phyloP scores from a whole-genome alignment of 108 stramenopile species.

The Thalassiosira profunda region DNA sequence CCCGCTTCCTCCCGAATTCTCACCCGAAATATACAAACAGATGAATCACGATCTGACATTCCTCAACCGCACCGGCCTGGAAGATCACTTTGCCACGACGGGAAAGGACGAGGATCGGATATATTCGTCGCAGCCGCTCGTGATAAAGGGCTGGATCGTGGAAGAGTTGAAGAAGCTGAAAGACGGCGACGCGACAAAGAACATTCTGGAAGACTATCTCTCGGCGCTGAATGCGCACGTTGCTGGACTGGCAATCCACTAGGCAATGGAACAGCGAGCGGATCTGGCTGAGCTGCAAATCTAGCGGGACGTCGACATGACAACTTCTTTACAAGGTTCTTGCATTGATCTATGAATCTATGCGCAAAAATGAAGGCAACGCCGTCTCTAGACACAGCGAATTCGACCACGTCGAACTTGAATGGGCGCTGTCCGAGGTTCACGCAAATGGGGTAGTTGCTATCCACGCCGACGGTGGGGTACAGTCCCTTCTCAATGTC shows the following conservation, averaged over 20 bases:
- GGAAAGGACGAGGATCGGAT: constrained; percentile 37
- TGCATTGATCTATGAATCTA: no score
- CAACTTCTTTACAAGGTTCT: no score
- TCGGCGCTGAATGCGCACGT: constrained; percentile 33
- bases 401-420: no score
- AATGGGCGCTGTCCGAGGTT: constrained; percentile 72
- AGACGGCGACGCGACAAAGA: constrained; percentile 13
- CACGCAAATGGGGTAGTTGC: constrained; percentile 53
- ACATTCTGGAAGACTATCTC: constrained; percentile 46
- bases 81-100: constrained; percentile 22
- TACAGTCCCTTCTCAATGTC: constrained; percentile 58
- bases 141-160: constrained; percentile 38
- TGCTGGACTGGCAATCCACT: no score
- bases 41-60: constrained; percentile 47
- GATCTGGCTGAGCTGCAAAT: no score
- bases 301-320: no score
- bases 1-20: constrained; percentile 25
- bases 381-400: no score
- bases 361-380: no score
- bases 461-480: constrained; percentile 83
- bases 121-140: constrained; percentile 25
- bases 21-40: constrained; percentile 10
- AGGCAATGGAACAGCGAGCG: no score
- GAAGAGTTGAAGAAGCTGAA: constrained; percentile 21
- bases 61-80: constrained; percentile 13